Evolutionary conservation across 208 protist species (phyloP), one percentile per base, ranked within the genome.

Genomic region (Angomonas deanei): DNA sequence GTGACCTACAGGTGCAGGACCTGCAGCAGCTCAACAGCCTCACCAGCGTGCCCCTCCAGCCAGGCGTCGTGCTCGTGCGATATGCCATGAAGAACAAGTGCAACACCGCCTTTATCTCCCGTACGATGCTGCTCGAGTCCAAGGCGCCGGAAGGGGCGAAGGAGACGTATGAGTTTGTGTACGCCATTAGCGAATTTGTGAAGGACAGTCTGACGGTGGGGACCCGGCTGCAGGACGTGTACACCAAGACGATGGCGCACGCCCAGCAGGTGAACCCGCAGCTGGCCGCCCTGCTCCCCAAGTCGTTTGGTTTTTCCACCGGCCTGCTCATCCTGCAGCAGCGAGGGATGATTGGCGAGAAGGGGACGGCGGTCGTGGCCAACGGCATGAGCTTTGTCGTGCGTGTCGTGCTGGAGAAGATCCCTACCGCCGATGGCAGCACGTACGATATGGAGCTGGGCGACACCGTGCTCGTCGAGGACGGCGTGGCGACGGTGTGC

Each of bases 301-400:
- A 78, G 59, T 84, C 70, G 8, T 74, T 95, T 21, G 89, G 89
- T 10, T 93, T 93, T 46, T 84, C 82, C 1, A 95, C 89, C 1
- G 89, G 89, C 3, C 66, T 95, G 27, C 75, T 95, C 8, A 84
- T 95, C 31, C 68, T 95, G 28, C 84, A 95, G 59, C 66, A 74
- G 38, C 86, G 86, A 11, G 89, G 84, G 21, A 82, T 66, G n/a
- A 93, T 95, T 31, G 85, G 86, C 1, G 78, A 82, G 56, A 93
- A 91, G 47, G 90, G 84, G 10, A 84, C 73, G 5, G 80, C 73
- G 10, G 56, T 67, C 1, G 76, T 96, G 19, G 55, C 61, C 34
- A 69, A 90, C 36, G 81, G 80, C 15, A 96, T 96, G 90, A 73
- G 75, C 33, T 96, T 96, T 75, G 84, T 93, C 27, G 81, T 87